phyloP scores from a whole-genome alignment of 345 rosid genomes.

The Murraya koenigii region DNA sequence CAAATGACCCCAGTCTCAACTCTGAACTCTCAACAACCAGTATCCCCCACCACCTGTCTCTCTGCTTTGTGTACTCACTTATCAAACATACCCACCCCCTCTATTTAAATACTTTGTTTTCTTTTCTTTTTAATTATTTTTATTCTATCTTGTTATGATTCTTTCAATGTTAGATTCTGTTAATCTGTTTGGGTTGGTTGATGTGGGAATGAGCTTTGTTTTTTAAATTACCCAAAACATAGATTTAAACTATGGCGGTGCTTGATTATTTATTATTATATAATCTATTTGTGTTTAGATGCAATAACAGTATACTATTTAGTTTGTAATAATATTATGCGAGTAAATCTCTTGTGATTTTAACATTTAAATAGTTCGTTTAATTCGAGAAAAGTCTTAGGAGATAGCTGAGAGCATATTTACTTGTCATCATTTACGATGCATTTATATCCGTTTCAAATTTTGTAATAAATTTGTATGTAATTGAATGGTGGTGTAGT shows the following conservation, averaged over 20 bases:
- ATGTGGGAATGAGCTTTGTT: background rate
- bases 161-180: background rate
- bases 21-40: background rate
- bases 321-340: background rate
- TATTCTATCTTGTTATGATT: too few species aligned
- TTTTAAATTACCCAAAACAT: background rate
- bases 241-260: background rate
- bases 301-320: background rate
- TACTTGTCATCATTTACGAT: background rate
- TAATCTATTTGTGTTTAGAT: background rate
- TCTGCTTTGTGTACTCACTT: too few species aligned
- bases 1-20: background rate
- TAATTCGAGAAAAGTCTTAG: background rate
- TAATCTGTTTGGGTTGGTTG: background rate
- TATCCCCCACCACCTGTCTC: constrained; percentile 12
- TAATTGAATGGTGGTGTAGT: too few species aligned
- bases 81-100: background rate
- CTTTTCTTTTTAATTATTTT: background rate
- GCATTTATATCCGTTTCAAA: background rate
- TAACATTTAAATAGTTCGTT: background rate
- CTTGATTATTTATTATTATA: background rate
- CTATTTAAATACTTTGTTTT: background rate
- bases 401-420: too few species aligned
- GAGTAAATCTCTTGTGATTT: background rate
- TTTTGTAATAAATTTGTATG: too few species aligned